Base-by-base conservation (phyloP, 2,329 filamentous ascomycete genomes). In the Pestalotiopsis sp. region DNA sequence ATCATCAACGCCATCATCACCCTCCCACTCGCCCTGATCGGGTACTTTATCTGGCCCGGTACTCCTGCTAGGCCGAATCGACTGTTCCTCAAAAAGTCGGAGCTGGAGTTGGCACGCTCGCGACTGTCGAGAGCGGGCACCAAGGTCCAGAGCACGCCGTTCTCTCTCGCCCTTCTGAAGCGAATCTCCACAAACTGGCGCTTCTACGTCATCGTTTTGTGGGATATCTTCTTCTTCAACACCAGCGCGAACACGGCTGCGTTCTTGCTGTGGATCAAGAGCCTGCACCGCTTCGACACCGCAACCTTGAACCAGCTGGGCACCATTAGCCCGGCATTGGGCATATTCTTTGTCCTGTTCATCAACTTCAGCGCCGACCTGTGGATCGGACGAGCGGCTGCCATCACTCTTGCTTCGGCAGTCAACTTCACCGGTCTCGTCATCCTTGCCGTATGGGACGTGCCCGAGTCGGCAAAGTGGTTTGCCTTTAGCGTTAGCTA, bases 191-290 rank as follows among this genome's bases (percentile, higher is more conserved):
- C 58, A 3, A 64, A 64, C 24, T 62, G 57, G 44, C 66, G 60
- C 26, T 67, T 80, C 2, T 73, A 71, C 4, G 83, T 80, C 48
- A 81, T 80, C 71, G 83, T 82, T 17, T 82, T 89, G 63, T 89
- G 84, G 80, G 76, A 81, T 0, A 75, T 89, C 10, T 75, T 88
- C 0, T 89, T 89, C 76, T 89, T 85, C 84, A 88, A 88, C 68
- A 80, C 81, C 4, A 75, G 81, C n/a, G 83, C 77, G 55, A 80
- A 75, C 6, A 78, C 81, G 1, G 86, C 85, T 2, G 83, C 81
- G 0, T 89, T 85, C 68, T 73, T 88, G 2, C 79, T 90, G 0
- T 89, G 87, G 87, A 77, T 89, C 60, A 89, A 89, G 75, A 86
- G 83, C 66, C 72, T 89, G 14, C 75, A 81, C 1, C 78, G 84